A percentile compares a stretch with the other conserved stretches of the same genome.
phyloP scores from a whole-genome alignment of 768 basidiomycete genomes.

The Lactarius quietus region DNA sequence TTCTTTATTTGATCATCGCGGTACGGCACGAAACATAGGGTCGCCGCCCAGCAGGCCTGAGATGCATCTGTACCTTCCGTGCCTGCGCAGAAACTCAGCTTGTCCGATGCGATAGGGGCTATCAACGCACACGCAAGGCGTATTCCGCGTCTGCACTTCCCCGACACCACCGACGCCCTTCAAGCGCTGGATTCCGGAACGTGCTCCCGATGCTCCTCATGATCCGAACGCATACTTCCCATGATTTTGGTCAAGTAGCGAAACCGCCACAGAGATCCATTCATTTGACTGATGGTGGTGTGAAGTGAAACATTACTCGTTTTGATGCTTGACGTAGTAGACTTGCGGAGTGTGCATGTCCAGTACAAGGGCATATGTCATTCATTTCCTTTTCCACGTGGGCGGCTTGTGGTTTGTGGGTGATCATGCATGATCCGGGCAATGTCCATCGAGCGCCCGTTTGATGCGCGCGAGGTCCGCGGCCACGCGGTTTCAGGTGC shows the following conservation, averaged over 20 bases:
- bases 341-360: conserved; percentile 5
- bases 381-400: not conserved
- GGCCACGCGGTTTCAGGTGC: not conserved
- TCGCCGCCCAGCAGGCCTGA: conserved; percentile 51
- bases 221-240: conserved; percentile 81
- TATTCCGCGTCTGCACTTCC: conserved; percentile 67
- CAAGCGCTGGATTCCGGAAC: conserved; percentile 71
- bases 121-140: conserved; percentile 54
- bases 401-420: not conserved
- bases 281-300: not conserved
- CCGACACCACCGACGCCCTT: conserved; percentile 66
- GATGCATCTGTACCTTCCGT: conserved; percentile 42
- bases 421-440: not conserved
- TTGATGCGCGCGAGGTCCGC: conserved; percentile 17
- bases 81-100: conserved; percentile 47
- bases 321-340: conserved; percentile 2
- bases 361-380: not conserved
- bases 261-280: conserved; percentile 32
- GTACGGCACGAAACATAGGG: conserved; percentile 36
- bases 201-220: conserved; percentile 77
- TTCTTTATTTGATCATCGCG: not conserved
- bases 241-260: conserved; percentile 54
- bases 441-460: not conserved
- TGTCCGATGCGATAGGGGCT: conserved; percentile 68
- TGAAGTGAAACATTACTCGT: not conserved